phyloP scores from a whole-genome alignment of 2,329 filamentous ascomycete genomes.

The Aspergillus sp. region DNA sequence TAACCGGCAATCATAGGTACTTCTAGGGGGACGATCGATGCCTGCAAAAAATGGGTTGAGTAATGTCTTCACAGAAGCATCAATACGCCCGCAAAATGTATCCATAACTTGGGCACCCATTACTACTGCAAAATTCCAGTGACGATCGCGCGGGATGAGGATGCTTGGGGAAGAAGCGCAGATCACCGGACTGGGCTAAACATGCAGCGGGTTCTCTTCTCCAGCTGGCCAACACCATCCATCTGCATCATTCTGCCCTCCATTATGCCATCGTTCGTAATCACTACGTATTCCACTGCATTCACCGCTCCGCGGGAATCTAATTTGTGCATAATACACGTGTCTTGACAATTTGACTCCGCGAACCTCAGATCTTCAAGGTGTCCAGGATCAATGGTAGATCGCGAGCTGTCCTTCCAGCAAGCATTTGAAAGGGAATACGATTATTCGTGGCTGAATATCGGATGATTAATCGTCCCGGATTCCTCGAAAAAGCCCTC shows the following conservation, averaged over 20 bases:
- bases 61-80: background rate
- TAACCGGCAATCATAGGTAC: no score
- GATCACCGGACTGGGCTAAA: no score
- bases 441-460: no score
- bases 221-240: background rate
- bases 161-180: background rate
- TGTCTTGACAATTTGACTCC: background rate
- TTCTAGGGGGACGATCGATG: background rate
- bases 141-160: background rate
- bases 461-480: no score
- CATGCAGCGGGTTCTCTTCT: background rate
- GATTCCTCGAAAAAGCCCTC: no score
- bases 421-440: no score
- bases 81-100: background rate
- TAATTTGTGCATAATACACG: background rate
- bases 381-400: no score
- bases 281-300: background rate
- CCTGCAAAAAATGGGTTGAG: background rate
- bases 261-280: background rate
- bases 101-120: background rate
- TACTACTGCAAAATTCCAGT: background rate
- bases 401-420: no score
- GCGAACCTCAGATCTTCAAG: no score
- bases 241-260: background rate
- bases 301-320: background rate